Conservation (phyloP, 2,329 filamentous ascomycete genomes). For the Claviceps cyperi region DNA sequence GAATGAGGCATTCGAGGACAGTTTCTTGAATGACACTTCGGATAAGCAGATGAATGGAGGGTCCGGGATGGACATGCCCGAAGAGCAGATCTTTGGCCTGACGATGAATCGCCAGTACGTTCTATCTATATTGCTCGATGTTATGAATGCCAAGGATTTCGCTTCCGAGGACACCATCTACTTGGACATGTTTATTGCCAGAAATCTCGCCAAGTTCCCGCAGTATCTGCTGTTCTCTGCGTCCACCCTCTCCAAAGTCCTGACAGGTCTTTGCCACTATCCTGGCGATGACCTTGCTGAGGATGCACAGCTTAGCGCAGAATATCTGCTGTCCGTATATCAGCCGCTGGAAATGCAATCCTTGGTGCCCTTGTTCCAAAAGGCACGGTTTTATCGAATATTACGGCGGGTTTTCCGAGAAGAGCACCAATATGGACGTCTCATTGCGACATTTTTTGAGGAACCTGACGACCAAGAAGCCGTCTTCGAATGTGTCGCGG, state of each 20-base stretch:
- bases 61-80: conserved; percentile 35
- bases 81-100: conserved; percentile 52
- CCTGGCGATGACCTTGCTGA: conserved; percentile 69
- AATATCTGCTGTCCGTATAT: conserved; percentile 88
- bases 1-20: conserved; percentile 94
- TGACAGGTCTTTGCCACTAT: conserved; percentile 72
- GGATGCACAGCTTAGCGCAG: conserved; percentile 91
- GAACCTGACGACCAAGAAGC: conserved; percentile 61
- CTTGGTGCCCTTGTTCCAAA: conserved; percentile 62
- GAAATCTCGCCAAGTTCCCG: conserved; percentile 90
- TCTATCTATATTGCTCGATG: conserved; percentile 75
- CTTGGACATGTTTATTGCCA: conserved; percentile 94
- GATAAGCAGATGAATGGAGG: conserved; percentile 44
- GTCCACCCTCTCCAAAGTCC: conserved; percentile 65
- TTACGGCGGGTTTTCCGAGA: conserved; percentile 75
- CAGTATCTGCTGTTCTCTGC: conserved; percentile 88
- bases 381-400: conserved; percentile 78
- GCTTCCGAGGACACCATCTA: conserved; percentile 74
- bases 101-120: conserved; percentile 87
- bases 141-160: conserved; percentile 72
- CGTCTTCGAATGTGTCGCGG: conserved; percentile 66
- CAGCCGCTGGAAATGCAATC: conserved; percentile 69
- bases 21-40: conserved; percentile 71
- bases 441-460: conserved; percentile 72
- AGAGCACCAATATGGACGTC: conserved; percentile 64